Percentiles rank a stretch among this genome's conserved stretches.
Conservation (phyloP, 306 rosid species). For the Quercus cerris region DNA sequence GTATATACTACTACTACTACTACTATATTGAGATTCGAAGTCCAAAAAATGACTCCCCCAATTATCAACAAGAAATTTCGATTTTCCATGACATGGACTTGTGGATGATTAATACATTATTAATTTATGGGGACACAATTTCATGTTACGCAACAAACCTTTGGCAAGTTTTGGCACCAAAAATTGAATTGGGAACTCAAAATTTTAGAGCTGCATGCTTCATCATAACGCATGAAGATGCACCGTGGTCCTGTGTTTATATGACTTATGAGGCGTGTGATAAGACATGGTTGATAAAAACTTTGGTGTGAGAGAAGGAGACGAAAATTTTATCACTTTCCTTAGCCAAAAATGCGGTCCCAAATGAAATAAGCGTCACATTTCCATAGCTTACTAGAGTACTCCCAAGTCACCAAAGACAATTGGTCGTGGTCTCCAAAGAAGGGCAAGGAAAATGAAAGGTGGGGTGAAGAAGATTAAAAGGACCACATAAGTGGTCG, state of each 20-base stretch:
- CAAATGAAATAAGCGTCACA: slow-evolving; percentile 13
- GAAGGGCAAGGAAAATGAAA: slow-evolving; percentile 22
- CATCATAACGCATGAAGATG: slow-evolving; percentile 51
- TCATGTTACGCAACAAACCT: background rate
- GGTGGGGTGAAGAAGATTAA: slow-evolving; percentile 9
- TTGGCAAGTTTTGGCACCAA: background rate
- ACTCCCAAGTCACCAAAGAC: slow-evolving; percentile 23
- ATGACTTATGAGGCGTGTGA: slow-evolving; percentile 5
- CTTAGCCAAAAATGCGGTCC: slow-evolving; percentile 17
- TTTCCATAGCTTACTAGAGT: slow-evolving; percentile 17
- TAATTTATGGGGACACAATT: background rate
- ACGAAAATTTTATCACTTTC: slow-evolving; percentile 12
- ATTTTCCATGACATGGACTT: background rate
- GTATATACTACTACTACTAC: slow-evolving; percentile 22
- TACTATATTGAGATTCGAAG: background rate
- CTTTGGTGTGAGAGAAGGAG: slow-evolving; percentile 16
- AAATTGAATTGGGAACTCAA: background rate
- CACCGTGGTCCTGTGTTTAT: slow-evolving; percentile 35
- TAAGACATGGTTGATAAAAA: slow-evolving; percentile 14
- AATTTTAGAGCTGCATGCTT: slow-evolving; percentile 36
- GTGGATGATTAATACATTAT: background rate
- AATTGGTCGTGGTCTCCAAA: slow-evolving; percentile 26
- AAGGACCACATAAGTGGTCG: slow-evolving; percentile 46
- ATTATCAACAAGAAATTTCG: slow-evolving; percentile 18
- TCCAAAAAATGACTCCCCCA: slow-evolving; percentile 24